phyloP scores from a whole-genome alignment of 768 basidiomycete genomes.

The Phallus indusiatus region DNA sequence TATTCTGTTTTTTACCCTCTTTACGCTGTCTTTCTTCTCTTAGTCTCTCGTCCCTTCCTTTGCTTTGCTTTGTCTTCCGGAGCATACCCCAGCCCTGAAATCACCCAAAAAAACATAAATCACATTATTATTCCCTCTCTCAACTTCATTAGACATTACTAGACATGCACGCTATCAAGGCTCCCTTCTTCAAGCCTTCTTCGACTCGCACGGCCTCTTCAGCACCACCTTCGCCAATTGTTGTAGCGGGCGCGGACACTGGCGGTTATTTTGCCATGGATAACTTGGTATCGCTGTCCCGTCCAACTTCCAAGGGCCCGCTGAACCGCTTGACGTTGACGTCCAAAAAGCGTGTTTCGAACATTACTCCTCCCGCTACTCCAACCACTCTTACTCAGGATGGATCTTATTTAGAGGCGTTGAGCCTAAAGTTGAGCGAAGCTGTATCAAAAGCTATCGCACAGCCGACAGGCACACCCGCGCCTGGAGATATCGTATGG shows the following conservation, averaged over 20 bases:
- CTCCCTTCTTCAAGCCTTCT: slow-evolving; percentile 57
- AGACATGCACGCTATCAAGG: slow-evolving; percentile 56
- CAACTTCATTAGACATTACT: slow-evolving; percentile 14
- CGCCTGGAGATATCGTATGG: slow-evolving; percentile 39
- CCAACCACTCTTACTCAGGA: slow-evolving; percentile 49
- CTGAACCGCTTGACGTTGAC: slow-evolving; percentile 51
- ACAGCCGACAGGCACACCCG: slow-evolving; percentile 48
- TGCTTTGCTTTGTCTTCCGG: slow-evolving; percentile 26
- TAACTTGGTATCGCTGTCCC: slow-evolving; percentile 27
- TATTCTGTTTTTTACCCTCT: slow-evolving; percentile 12
- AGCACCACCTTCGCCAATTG: slow-evolving; percentile 23
- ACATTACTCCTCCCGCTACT: slow-evolving; percentile 19
- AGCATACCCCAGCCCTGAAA: slow-evolving; percentile 21
- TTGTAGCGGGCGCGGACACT: slow-evolving; percentile 24
- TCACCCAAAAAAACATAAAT: slow-evolving; percentile 15
- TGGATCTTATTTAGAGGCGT: slow-evolving; percentile 69
- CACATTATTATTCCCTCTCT: slow-evolving; percentile 12
- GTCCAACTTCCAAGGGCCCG: slow-evolving; percentile 23
- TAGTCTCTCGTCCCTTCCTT: slow-evolving; percentile 29
- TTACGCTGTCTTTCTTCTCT: slow-evolving; percentile 8
- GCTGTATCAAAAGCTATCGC: slow-evolving; percentile 68
- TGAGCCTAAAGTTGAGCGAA: slow-evolving; percentile 71
- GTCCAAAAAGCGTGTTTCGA: slow-evolving; percentile 42
- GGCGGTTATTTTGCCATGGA: slow-evolving; percentile 22
- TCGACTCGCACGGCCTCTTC: slow-evolving; percentile 58